These are phyloP conservation scores for Colletotrichum costaricense DNA, from an alignment of 2,329 filamentous ascomycete genomes.

Conservation along the genomic window DNA sequence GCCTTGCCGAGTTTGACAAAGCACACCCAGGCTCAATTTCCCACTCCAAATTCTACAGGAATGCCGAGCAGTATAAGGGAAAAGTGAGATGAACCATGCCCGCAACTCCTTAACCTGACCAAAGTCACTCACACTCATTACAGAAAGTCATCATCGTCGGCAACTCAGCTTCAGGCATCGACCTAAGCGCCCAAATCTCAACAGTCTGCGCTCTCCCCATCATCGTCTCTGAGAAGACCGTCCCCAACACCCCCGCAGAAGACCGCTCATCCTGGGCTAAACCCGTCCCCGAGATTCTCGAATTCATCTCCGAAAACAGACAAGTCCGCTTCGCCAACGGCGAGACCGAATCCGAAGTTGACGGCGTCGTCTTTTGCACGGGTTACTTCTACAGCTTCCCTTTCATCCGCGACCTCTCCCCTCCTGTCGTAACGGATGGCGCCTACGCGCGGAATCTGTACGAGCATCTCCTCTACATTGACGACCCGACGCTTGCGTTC, in stretches of 20 bases:
- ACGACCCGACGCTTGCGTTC: constrained; percentile 74
- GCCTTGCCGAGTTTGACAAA: constrained; percentile 64
- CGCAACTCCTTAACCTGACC: fast-evolving
- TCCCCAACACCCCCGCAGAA: constrained; percentile 39
- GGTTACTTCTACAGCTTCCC: constrained; percentile 90
- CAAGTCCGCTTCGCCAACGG: constrained; percentile 73
- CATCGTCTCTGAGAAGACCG: constrained; percentile 63
- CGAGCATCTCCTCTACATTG: constrained; percentile 75
- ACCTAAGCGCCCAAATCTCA: constrained; percentile 75
- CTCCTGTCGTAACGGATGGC: constrained; percentile 69
- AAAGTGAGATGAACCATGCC: constrained; percentile 40
- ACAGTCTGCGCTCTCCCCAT: constrained; percentile 64
- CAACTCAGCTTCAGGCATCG: constrained; percentile 75
- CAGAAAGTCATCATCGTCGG: constrained; percentile 77
- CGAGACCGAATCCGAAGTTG: constrained; percentile 72
- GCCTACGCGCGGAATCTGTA: constrained; percentile 70
- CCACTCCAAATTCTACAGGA: constrained; percentile 77
- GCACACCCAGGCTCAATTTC: constrained; percentile 61
- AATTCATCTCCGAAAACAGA: constrained; percentile 55
- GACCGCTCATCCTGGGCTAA: constrained; percentile 44
- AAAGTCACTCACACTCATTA: constrained; percentile 42
- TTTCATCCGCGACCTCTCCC: constrained; percentile 65
- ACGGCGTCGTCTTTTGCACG: constrained; percentile 86
- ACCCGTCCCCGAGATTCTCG: constrained; percentile 58
- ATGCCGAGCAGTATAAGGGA: constrained; percentile 44